Evolutionary conservation across 169 alveolate genomes (phyloP).

Genomic region (Cyclospora cayetanensis): DNA sequence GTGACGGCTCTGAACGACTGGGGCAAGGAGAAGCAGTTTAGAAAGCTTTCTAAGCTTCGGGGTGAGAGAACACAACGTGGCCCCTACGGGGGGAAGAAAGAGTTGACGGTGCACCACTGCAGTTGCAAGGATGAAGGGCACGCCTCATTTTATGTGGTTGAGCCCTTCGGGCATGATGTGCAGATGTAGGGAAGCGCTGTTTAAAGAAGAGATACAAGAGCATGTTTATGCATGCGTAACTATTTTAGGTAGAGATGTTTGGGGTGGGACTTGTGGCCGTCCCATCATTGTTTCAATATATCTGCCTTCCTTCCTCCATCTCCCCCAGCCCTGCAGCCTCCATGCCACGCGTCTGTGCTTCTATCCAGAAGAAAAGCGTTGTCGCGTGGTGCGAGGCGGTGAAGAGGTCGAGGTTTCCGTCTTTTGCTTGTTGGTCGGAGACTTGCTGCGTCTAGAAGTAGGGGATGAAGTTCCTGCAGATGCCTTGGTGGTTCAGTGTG

Average conservation of each 20-base stretch:
- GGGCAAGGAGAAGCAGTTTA: constrained; percentile 87
- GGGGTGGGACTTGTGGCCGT: background rate
- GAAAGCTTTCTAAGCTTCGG: constrained; percentile 79
- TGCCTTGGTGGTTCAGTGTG: constrained; percentile 83
- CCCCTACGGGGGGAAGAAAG: too few species aligned
- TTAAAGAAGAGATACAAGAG: too few species aligned
- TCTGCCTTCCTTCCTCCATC: background rate
- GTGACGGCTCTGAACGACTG: constrained; percentile 87
- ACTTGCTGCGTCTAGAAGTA: constrained; percentile 81
- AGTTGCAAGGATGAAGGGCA: too few species aligned
- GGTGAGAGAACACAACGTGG: constrained; percentile 1
- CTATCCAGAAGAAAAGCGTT: constrained; percentile 59
- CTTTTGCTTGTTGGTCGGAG: constrained; percentile 88
- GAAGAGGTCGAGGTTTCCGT: constrained; percentile 71
- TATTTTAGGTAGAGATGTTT: background rate
- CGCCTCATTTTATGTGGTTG: too few species aligned
- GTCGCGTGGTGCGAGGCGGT: constrained; percentile 79
- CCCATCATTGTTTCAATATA: background rate
- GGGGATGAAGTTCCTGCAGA: constrained; percentile 84
- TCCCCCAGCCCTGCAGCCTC: background rate
- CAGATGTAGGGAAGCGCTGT: too few species aligned
- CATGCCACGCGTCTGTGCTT: background rate
- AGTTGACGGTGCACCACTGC: too few species aligned
- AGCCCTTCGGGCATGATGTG: too few species aligned
- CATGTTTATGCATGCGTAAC: background rate